A percentile compares a stretch with the other conserved stretches of the same genome.
Evolutionary conservation across 257 asterid species (phyloP).

Genomic region (Penstemon newberryi): DNA sequence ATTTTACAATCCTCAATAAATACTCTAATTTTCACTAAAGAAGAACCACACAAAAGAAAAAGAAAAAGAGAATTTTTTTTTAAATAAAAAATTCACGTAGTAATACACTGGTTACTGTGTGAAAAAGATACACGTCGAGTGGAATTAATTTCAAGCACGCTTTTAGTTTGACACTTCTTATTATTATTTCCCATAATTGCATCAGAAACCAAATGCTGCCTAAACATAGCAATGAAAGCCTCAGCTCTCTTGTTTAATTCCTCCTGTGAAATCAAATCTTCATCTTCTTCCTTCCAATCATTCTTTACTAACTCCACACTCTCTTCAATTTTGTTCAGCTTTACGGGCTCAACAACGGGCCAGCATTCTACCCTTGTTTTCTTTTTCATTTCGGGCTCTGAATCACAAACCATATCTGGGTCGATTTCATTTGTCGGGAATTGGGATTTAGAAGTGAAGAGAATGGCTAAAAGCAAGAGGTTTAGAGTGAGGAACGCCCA

Average conservation of each 20-base stretch:
- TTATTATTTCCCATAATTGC: slow-evolving; percentile 44
- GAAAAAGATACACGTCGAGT: slow-evolving; percentile 23
- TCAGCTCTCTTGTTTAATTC: slow-evolving; percentile 84
- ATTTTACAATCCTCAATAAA: too few species aligned
- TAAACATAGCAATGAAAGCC: slow-evolving; percentile 86
- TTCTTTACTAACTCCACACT: slow-evolving; percentile 20
- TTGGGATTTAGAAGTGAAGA: slow-evolving; percentile 60
- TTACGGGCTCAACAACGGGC: slow-evolving; percentile 2
- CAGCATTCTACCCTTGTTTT: slow-evolving; percentile 14
- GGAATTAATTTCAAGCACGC: slow-evolving; percentile 12
- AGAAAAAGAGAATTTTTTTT: too few species aligned
- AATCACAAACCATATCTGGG: slow-evolving; percentile 19
- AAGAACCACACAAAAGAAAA: too few species aligned
- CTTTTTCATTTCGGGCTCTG: slow-evolving; percentile 24
- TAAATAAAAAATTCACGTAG: background rate
- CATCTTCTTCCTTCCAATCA: slow-evolving; percentile 29
- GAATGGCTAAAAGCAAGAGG: slow-evolving; percentile 80
- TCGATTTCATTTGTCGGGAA: slow-evolving; percentile 19
- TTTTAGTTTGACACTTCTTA: background rate
- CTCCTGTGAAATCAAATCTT: slow-evolving; percentile 62
- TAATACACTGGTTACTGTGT: slow-evolving; percentile 4
- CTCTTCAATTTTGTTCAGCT: background rate
- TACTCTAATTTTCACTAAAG: too few species aligned
- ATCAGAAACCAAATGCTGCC: slow-evolving; percentile 87
- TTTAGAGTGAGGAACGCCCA: slow-evolving; percentile 85